These are phyloP conservation scores for Citrus trifoliata DNA, from an alignment of 345 rosid genomes.

Conservation along the genomic window DNA sequence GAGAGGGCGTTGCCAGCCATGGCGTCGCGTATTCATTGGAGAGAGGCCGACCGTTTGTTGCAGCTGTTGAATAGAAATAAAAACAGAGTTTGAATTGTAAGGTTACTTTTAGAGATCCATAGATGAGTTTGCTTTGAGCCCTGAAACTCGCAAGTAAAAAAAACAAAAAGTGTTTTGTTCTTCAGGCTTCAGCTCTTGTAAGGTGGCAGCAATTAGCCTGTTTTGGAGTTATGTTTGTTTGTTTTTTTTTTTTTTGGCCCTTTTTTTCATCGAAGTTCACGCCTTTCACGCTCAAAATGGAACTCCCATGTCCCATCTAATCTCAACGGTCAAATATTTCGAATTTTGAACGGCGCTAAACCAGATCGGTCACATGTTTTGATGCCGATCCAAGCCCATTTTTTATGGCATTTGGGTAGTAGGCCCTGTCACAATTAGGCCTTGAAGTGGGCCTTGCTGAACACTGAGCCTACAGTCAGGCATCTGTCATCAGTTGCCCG, in stretches of 20 bases:
- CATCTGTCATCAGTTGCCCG: too few relatives aligned
- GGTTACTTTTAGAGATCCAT: neutral
- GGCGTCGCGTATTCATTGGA: constrained; percentile 55
- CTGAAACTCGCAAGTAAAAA: neutral
- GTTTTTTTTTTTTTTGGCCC: neutral
- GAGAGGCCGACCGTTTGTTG: neutral
- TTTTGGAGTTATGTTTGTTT: neutral
- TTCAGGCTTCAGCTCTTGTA: neutral
- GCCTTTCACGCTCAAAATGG: constrained; percentile 2
- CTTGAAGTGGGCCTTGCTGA: neutral
- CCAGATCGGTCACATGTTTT: neutral
- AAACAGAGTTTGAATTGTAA: neutral
- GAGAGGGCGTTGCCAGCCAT: constrained; percentile 96
- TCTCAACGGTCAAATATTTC: constrained; percentile 43
- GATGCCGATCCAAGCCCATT: neutral
- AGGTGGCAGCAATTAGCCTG: neutral
- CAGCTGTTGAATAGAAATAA: neutral
- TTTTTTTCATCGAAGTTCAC: neutral
- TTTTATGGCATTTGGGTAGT: neutral
- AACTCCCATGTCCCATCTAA: neutral
- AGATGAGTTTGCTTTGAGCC: neutral
- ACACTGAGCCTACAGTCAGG: too few relatives aligned
- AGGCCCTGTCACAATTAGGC: neutral
- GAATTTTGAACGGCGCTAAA: constrained; percentile 39
- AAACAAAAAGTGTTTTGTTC: neutral